These are phyloP conservation scores for Adiantum capillusveneris DNA, from an alignment of 75 land plant genomes.

Conservation along the genomic window DNA sequence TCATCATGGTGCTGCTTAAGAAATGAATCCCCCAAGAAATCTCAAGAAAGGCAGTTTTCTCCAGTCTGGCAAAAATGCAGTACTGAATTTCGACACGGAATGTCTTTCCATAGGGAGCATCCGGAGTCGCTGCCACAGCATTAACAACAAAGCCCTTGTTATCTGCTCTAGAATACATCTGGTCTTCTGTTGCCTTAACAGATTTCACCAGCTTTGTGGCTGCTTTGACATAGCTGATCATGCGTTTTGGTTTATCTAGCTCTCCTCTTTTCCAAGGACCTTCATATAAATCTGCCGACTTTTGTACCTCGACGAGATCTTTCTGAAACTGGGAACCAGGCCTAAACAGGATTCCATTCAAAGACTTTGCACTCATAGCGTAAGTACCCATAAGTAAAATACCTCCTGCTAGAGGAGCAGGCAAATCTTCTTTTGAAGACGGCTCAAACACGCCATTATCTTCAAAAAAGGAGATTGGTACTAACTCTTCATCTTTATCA, in stretches of 20 bases:
- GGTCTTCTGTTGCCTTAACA: constrained; percentile 70
- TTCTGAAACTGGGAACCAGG: constrained; percentile 38
- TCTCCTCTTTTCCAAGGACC: constrained; percentile 53
- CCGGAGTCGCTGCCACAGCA: constrained; percentile 55
- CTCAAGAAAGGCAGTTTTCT: constrained; percentile 43
- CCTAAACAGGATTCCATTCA: constrained; percentile 52
- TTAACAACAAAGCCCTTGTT: constrained; percentile 49
- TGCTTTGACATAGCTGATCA: constrained; percentile 55
- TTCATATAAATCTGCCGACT: constrained; percentile 40
- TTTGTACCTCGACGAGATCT: constrained; percentile 38
- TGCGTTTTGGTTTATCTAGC: constrained; percentile 30
- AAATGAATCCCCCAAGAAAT: constrained; percentile 74
- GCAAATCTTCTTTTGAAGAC: constrained; percentile 27
- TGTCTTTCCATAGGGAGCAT: constrained; percentile 69
- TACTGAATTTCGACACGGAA: constrained; percentile 54
- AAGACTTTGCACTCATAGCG: constrained; percentile 22
- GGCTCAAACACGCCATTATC: constrained; percentile 14
- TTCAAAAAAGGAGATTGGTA: constrained; percentile 20
- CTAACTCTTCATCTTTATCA: constrained; percentile 10
- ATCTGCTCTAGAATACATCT: constrained; percentile 60
- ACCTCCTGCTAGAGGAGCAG: constrained; percentile 59
- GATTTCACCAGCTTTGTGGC: constrained; percentile 62
- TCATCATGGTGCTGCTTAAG: constrained; percentile 57
- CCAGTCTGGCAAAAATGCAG: constrained; percentile 46
- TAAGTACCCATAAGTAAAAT: constrained; percentile 51